Base-by-base conservation (phyloP, 1,284 basidiomycete genomes). In the Microbotryum silenes-acaulis region DNA sequence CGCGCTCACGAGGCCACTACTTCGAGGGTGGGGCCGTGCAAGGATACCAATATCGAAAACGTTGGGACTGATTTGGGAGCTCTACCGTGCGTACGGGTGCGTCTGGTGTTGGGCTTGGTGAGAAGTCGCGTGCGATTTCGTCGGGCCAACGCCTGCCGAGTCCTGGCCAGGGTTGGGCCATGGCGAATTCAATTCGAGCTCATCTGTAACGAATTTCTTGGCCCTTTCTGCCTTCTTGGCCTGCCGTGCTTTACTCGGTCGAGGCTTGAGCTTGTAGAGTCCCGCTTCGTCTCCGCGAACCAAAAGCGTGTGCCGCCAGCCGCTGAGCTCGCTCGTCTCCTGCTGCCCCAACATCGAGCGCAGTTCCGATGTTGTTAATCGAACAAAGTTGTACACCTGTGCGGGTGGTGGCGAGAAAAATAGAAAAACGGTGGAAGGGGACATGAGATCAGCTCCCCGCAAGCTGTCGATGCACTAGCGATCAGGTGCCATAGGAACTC, bases 301-400 rank as follows among this genome's bases (percentile, higher is more conserved):
- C 44, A 66, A 66, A 3, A 27, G 42, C 1, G 54, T 47, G 51
- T 66, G 65, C 9, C 25, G 29, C 65, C 65, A 66, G 6, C 54
- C 65, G n/a, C 46, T 51, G 48, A 63, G 63, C 10, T 60, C 54
- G 6, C 27, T 25, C 20, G 51, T 54, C 33, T 50, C 37, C 18
- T 48, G 44, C 6, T 27, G 16, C 9, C 51, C 21, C n/a, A 61
- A 49, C 47, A 57, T 55, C 9, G 31, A 33, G 4, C 31, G 21
- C 29, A 66, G 54, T 33, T 66, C 59, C 9, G 54, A 23, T 44
- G 29, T 29, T 25, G 59, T 29, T 21, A 63, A 44, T 6, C 65
- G 53, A 6, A 54, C 54, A 51, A 66, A 66, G 12, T 57, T 60
- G 51, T 66, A 66, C 21, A 66, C 62, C 62, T 60, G 55, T 23